phyloP scores from a whole-genome alignment of 179 eudicot species.

The Corrigiola litoralis region DNA sequence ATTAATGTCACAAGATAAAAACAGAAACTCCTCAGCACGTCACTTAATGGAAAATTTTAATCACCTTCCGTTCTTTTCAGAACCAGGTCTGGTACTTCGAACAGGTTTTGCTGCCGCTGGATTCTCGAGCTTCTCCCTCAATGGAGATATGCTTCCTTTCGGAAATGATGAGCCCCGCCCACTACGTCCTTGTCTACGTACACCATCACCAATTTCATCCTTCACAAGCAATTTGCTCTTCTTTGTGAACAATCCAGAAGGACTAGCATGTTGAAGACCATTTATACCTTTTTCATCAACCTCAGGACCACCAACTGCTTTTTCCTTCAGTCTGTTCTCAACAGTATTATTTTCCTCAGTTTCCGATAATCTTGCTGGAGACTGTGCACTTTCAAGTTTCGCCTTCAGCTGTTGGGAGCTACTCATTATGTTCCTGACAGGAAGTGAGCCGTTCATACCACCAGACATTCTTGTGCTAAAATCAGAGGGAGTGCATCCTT shows the following conservation, averaged over 20 bases:
- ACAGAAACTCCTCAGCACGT: not conserved
- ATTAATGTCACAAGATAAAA: constrained; percentile 13
- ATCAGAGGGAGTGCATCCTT: constrained; percentile 65
- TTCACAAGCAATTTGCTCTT: constrained; percentile 49
- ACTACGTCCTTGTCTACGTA: constrained; percentile 59
- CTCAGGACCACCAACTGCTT: constrained; percentile 36
- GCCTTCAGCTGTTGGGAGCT: constrained; percentile 47
- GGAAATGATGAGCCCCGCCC: constrained; percentile 58
- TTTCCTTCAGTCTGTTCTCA: constrained; percentile 53
- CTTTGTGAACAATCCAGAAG: constrained; percentile 45
- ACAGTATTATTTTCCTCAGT: constrained; percentile 69
- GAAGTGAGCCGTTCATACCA: constrained; percentile 42
- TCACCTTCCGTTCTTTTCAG: constrained; percentile 89
- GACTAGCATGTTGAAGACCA: constrained; percentile 43
- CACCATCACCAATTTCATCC: constrained; percentile 47
- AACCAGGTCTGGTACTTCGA: constrained; percentile 51
- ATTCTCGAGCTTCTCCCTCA: constrained; percentile 52
- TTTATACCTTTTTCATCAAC: constrained; percentile 46
- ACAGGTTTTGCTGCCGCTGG: constrained; percentile 51
- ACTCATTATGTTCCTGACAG: constrained; percentile 43
- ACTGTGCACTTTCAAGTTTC: constrained; percentile 57
- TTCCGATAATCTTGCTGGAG: constrained; percentile 76
- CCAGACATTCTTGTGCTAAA: constrained; percentile 41
- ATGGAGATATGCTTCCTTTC: constrained; percentile 45
- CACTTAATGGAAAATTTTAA: not conserved